A percentile compares a stretch with the other conserved stretches of the same genome.
phyloP scores from a whole-genome alignment of 306 rosid genomes.

The Acmispon strigosus region DNA sequence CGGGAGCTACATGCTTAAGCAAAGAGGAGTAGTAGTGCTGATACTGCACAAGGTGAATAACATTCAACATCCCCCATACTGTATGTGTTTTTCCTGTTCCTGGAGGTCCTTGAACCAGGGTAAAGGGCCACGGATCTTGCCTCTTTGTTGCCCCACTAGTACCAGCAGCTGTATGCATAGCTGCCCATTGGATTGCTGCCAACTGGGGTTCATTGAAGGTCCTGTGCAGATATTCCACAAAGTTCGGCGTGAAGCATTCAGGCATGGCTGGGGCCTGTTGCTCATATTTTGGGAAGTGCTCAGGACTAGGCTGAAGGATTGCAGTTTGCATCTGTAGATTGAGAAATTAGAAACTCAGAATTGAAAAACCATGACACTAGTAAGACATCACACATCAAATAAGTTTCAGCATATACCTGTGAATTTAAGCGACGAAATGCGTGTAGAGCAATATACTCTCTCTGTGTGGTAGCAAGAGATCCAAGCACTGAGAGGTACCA shows the following conservation, averaged over 20 bases:
- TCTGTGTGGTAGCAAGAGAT: constrained; percentile 97
- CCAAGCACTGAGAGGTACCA: constrained; percentile 95
- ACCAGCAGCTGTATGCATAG: constrained; percentile 97
- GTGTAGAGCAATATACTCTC: constrained; percentile 88
- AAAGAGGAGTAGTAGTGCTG: constrained; percentile 96
- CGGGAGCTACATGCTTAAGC: constrained; percentile 96
- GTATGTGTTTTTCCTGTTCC: constrained; percentile 99
- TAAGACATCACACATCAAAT: constrained; percentile 5
- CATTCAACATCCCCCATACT: constrained; percentile 99
- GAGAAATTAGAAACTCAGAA: constrained; percentile 10
- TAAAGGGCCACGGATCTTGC: constrained; percentile 99
- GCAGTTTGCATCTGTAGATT: constrained; percentile 88
- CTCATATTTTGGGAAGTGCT: constrained; percentile 94
- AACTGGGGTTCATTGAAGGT: constrained; percentile 94
- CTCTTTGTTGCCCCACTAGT: constrained; percentile 73
- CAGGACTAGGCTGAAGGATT: constrained; percentile 93
- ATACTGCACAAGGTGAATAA: constrained; percentile 96
- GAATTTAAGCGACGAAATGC: constrained; percentile 94
- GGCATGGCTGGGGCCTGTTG: constrained; percentile 94
- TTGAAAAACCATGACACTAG: background rate
- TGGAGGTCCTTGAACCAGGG: constrained; percentile 99
- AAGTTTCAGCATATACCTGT: constrained; percentile 52
- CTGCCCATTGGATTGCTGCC: constrained; percentile 98
- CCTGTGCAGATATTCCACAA: constrained; percentile 75
- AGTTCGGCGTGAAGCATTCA: constrained; percentile 87